phyloP scores from a whole-genome alignment of 345 rosid genomes.

The Lepidium sativum region DNA sequence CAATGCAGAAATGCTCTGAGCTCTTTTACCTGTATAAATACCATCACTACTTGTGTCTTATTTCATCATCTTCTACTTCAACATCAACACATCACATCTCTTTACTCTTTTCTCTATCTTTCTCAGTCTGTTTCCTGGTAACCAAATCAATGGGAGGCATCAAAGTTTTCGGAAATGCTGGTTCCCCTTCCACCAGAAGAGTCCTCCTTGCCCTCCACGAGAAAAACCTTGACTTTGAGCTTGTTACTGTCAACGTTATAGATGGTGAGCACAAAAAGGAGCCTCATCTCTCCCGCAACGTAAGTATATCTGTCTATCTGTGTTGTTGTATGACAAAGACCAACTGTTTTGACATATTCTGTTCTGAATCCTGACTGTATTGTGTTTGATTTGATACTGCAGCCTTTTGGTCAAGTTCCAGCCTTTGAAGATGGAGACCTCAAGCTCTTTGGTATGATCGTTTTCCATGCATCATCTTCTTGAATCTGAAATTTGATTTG shows the following conservation, averaged over 20 bases:
- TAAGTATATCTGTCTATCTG: constrained; percentile 1
- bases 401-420: constrained; percentile 85
- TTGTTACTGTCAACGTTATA: constrained; percentile 21
- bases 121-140: background rate
- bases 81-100: constrained; percentile 17
- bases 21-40: constrained; percentile 11
- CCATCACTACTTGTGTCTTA: constrained; percentile 10
- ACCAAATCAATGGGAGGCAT: constrained; percentile 16
- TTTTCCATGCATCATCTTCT: background rate
- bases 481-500: background rate
- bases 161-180: constrained; percentile 25
- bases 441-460: constrained; percentile 54
- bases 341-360: background rate
- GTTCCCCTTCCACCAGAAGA: constrained; percentile 24
- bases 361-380: constrained; percentile 1
- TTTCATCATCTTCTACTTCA: constrained; percentile 24
- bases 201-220: constrained; percentile 32
- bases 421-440: constrained; percentile 69
- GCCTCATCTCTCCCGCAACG: constrained; percentile 29
- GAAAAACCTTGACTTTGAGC: constrained; percentile 31
- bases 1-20: background rate
- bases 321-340: background rate
- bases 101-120: background rate
- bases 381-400: constrained; percentile 14
- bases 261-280: constrained; percentile 29